A percentile compares a stretch with the other conserved stretches of the same genome.
These are phyloP conservation scores for Pestalotiopsis sp. DNA, from an alignment of 2,329 filamentous ascomycete genomes.

Conservation along the genomic window DNA sequence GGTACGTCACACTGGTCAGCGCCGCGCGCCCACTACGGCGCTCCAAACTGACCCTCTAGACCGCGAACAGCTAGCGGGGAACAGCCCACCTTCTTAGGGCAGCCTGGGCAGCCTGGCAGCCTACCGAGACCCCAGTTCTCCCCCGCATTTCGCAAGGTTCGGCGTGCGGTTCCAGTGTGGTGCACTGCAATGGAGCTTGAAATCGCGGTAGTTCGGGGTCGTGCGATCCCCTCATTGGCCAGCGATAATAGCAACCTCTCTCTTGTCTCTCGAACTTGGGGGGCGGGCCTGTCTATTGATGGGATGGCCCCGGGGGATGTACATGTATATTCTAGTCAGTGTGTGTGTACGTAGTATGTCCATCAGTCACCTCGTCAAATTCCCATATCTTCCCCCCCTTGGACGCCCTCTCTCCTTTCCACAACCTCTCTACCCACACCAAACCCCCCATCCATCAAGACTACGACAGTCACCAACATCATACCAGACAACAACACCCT, in stretches of 20 bases:
- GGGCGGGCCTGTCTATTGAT: background rate
- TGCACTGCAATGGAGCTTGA: background rate
- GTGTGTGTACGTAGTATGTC: background rate
- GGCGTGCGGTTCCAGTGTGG: background rate
- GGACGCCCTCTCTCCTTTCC: background rate
- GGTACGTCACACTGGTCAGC: constrained; percentile 7
- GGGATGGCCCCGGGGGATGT: background rate
- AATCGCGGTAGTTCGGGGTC: background rate
- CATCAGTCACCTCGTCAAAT: background rate
- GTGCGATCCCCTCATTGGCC: background rate
- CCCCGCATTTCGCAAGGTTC: constrained; percentile 6
- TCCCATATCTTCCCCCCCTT: background rate
- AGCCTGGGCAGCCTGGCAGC: background rate
- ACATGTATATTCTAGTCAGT: background rate
- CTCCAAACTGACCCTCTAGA: background rate
- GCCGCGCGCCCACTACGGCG: background rate
- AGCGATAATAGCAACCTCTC: constrained; percentile 8
- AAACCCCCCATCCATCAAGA: background rate
- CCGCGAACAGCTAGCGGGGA: background rate
- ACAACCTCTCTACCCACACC: background rate
- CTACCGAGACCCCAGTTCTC: constrained; percentile 1
- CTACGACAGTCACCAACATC: background rate
- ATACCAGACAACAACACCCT: background rate
- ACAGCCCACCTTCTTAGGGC: background rate
- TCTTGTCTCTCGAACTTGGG: background rate